phyloP scores from a whole-genome alignment of 139 green algal genomes.

The Chlorella sp. region DNA sequence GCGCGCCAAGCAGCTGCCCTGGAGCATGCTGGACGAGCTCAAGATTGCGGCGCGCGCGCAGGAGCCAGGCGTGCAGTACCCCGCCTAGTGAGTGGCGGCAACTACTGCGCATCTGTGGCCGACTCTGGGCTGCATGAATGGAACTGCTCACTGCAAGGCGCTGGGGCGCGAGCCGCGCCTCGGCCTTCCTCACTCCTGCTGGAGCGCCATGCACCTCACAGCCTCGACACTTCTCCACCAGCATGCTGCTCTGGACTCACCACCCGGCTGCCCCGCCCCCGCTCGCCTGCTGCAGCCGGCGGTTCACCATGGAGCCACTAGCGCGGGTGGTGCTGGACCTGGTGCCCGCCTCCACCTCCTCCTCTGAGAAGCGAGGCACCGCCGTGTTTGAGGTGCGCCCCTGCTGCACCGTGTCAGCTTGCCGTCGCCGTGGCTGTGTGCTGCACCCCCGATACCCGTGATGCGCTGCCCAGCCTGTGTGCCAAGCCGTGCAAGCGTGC shows the following conservation, averaged over 20 bases:
- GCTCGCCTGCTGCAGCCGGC: neutral
- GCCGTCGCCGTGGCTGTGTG: no score
- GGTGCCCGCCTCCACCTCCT: neutral
- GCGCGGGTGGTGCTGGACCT: slow-evolving; percentile 14
- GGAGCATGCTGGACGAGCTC: slow-evolving; percentile 19
- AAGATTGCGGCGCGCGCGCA: neutral
- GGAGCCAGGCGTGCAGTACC: slow-evolving; percentile 5
- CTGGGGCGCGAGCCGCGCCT: no score
- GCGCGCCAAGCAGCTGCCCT: slow-evolving; percentile 9
- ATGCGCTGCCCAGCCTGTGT: no score
- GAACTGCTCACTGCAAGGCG: no score
- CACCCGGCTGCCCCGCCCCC: neutral
- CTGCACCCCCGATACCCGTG: no score
- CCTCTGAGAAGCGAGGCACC: neutral
- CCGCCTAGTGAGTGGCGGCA: neutral
- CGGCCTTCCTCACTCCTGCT: no score
- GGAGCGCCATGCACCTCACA: neutral
- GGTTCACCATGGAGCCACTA: neutral
- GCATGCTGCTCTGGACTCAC: neutral
- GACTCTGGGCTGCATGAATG: no score
- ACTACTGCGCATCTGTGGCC: neutral
- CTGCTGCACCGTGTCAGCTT: neutral
- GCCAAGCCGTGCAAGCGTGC: no score
- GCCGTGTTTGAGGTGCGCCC: slow-evolving; percentile 5
- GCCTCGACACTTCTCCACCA: no score